Evolutionary conservation across 2,329 filamentous ascomycete species (phyloP), one percentile per base, ranked within the genome.

Genomic region (Scolecobasidium constrictum): DNA sequence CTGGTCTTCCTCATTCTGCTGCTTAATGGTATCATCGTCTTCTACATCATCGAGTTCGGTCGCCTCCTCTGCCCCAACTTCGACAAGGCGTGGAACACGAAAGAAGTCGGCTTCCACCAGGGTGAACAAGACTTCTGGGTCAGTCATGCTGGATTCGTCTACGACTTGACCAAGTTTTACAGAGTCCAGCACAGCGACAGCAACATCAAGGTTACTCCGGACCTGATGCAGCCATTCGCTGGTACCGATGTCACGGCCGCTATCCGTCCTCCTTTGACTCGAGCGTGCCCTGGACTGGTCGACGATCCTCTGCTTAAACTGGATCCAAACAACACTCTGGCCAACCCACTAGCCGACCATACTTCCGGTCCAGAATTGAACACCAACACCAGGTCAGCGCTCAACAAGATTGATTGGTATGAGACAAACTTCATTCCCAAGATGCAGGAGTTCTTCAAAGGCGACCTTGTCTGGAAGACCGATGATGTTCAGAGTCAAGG

Each of bases 141-240:
- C 53, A 86, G 83, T 53, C 79, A 93, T 50, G 82, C 81, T 45
- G 92, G 92, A 48, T 78, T 78, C 34, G 90, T 96, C 22, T 98
- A 96, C 63, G 92, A 98, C 54, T 77, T 98, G 35, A 77, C 80
- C 42, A 84, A 88, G 44, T 98, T 94, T 60, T 95, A 82, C 78
- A 85, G 75, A 55, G 64, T 75, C 17, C 77, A 93, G 45, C 92
- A 98, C 66, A 90, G 86, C 57, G 86, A 93, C 55, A 78, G 65
- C 7, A 53, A 52, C 38, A 77, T 75, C 40, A 68, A 80, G 45
- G 81, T 78, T 1, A 68, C 65, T 3, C 66, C 71, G 2, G 63
- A 67, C 5, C 65, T 69, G 43, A 96, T 98, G 92, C 56, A 77
- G 49, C 78, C 77, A 2, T 80, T 94, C 49, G 85, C 78, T 31